Evolutionary conservation across 2,329 filamentous ascomycete genomes (phyloP), one percentile per base, ranked within the genome.

Genomic region (Colletotrichum agaves): DNA sequence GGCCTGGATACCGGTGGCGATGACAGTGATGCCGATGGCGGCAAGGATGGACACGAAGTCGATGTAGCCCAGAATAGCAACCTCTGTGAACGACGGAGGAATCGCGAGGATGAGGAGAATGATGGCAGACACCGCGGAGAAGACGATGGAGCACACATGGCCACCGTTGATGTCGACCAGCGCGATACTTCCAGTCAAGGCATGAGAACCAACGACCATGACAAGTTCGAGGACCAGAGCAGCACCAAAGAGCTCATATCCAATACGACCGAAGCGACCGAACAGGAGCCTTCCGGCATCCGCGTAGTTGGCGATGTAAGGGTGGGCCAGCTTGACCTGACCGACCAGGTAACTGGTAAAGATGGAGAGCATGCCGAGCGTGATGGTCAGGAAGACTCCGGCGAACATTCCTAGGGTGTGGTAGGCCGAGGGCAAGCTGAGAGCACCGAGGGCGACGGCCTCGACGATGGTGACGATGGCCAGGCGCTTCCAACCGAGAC

Each of bases 161-260:
- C 90, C 84, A 5, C 85, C 77, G 3, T 88, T 89, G 57, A 93
- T 81, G 50, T 84, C 87, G 72, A 89, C 88, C 77, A 92, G 85
- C 71, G 90, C 90, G 72, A 92, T 90, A 27, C 84, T 85, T 71
- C 92, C 92, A 0, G 90, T 91, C 70, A 93, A 79, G 50, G 91
- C 82, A 77, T 93, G 91, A n/a, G 89, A 91, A 31, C 87, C 89
- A 78, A 91, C 89, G 72, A 91, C 85, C 78, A 93, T 91, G 66
- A 91, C 79, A 37, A 93, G 81, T 75, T 92, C 88, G 13, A 92
- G 78, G 10, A 86, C 79, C 71, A 91, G 89, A 69, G 85, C 88
- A 68, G 81, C 77, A 27, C 88, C 89, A 53, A 91, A 80, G 27
- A 93, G 70, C 74, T 91, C 88, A 67, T 88, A 85, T 2, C 88